Base-by-base conservation (phyloP, 441 rosid species). In the Croton setiger region DNA sequence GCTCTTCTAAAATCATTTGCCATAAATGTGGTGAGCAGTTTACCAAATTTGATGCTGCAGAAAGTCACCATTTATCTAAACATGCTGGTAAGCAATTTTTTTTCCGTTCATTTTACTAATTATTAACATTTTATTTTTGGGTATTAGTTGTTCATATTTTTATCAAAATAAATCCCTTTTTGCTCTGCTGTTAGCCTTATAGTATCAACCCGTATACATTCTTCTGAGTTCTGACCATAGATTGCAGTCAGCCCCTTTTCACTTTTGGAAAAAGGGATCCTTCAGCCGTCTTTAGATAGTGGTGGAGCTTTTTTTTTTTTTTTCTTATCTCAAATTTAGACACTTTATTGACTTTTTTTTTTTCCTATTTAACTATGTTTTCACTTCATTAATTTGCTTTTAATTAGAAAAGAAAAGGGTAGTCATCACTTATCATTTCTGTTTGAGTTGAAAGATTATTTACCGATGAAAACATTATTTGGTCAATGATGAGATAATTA, bases 11-110 rank as follows among this genome's bases (percentile, higher is more conserved):
- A 69, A 78, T 91, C 58, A 87, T 91, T 76, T 93, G 98, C 75
- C 98, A 94, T 69, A 94, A 94, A 82, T 94, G 98, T 75, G 98
- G 97, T 53, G 92, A 94, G 73, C 93, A 86, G 66, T 94, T 94
- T 70, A 85, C 61, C 74, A 94, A 89, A 83, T 84, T 87, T 83
- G 97, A 91, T 72, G 93, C 89, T 73, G 96, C 98, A 62, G 97
- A 94, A 84, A 83, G 87, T 20, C 98, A 94, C 74, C 93, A 91
- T 83, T 93, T 94, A 72, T 91, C 97, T 41, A 94, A 89, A 78
- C 98, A 94, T 80, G 98, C 98, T 66, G 95, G 98, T 93, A 78
- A 76, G 71, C 8, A 64, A 52, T 37, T 21, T 64, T 57, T 54
- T 13, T 59, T 54, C 14, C 4, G 39, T 66, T 27, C n/a, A 49